These are phyloP conservation scores for Alternaria sp. DNA, from an alignment of 2,329 filamentous ascomycete genomes.

Conservation along the genomic window DNA sequence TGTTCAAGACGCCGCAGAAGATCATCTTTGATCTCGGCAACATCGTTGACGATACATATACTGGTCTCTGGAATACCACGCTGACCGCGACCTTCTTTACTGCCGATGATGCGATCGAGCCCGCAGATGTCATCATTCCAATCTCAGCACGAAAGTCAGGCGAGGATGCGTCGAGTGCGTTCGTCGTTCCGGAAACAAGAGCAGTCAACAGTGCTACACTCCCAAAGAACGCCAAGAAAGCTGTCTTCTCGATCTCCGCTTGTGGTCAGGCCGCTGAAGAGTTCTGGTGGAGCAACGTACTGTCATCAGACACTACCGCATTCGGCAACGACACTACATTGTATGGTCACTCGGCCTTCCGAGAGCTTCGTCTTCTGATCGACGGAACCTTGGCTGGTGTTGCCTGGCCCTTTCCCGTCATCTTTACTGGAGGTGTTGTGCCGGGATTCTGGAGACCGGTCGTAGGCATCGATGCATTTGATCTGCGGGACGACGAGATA, in stretches of 20 bases:
- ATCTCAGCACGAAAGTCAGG: constrained; percentile 64
- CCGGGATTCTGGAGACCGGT: constrained; percentile 81
- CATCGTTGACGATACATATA: constrained; percentile 74
- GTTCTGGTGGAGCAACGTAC: constrained; percentile 86
- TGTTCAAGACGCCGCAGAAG: constrained; percentile 75
- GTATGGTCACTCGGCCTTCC: constrained; percentile 75
- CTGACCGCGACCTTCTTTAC: constrained; percentile 77
- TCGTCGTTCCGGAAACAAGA: constrained; percentile 70
- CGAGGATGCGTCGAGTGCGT: constrained; percentile 68
- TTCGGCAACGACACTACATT: constrained; percentile 68
- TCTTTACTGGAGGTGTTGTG: constrained; percentile 83
- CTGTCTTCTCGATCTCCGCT: constrained; percentile 78
- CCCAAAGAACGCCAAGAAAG: constrained; percentile 72
- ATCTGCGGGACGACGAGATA: constrained; percentile 81
- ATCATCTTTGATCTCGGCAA: constrained; percentile 82
- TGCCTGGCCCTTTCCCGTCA: constrained; percentile 81
- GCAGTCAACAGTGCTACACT: constrained; percentile 69
- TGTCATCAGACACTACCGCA: constrained; percentile 66
- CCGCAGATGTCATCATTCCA: constrained; percentile 73
- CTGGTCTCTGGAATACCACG: constrained; percentile 76
- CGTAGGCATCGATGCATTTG: constrained; percentile 80
- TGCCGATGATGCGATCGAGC: constrained; percentile 53
- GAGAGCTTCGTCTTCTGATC: constrained; percentile 80
- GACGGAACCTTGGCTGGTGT: constrained; percentile 78
- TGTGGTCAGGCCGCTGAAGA: constrained; percentile 81